A percentile compares a stretch with the other conserved stretches of the same genome.
phyloP scores from a whole-genome alignment of 768 basidiomycete species.

The Boletus patriciae region DNA sequence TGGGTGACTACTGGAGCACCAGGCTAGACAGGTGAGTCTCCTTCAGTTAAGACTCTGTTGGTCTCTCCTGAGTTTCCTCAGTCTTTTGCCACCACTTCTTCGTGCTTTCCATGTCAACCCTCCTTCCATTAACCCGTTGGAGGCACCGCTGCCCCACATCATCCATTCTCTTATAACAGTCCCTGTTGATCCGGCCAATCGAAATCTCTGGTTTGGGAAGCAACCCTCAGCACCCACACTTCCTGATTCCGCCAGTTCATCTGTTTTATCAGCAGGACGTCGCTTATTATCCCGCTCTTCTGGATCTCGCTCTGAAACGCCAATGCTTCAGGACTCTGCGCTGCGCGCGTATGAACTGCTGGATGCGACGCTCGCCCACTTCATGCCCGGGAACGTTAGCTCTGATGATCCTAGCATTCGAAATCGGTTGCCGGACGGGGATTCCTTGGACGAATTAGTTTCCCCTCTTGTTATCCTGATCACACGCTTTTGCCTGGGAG shows the following conservation, averaged over 20 bases:
- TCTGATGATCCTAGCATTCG: slow-evolving; percentile 66
- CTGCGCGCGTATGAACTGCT: slow-evolving; percentile 68
- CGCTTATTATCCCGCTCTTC: slow-evolving; percentile 46
- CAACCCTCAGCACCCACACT: slow-evolving; percentile 36
- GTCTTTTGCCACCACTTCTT: slow-evolving; percentile 70
- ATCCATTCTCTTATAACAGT: slow-evolving; percentile 81
- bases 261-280: slow-evolving; percentile 30
- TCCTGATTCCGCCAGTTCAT: slow-evolving; percentile 38
- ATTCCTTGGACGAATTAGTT: slow-evolving; percentile 72
- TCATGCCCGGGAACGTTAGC: slow-evolving; percentile 64
- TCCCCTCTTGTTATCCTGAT: slow-evolving; percentile 77
- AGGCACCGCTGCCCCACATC: slow-evolving; percentile 74
- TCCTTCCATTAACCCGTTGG: slow-evolving; percentile 61
- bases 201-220: slow-evolving; percentile 60
- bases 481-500: slow-evolving; percentile 64
- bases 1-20: slow-evolving; percentile 75
- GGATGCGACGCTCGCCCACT: slow-evolving; percentile 56
- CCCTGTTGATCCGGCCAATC: slow-evolving; percentile 61
- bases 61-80: not conserved
- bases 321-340: slow-evolving; percentile 47
- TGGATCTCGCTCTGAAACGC: slow-evolving; percentile 36
- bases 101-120: slow-evolving; percentile 67
- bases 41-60: not conserved
- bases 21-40: slow-evolving; percentile 65
- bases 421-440: slow-evolving; percentile 41